Evolutionary conservation across 371 early-diverging fungal species (phyloP), one percentile per base, ranked within the genome.

Genomic region (Quaeritorhiza haematococci): DNA sequence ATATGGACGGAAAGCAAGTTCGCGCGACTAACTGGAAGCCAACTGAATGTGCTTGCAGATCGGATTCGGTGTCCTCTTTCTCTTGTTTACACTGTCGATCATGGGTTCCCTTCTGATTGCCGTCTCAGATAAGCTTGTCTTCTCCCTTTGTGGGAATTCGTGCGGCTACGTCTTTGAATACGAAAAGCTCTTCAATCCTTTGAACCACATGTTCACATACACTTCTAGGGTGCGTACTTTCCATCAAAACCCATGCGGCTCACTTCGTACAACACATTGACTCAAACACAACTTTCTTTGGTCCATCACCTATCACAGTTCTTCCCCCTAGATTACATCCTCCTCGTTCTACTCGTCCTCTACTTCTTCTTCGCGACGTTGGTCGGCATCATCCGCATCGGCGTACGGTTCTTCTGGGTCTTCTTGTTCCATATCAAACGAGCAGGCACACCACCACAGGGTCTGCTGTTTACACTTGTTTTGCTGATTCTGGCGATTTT

Each of bases 351-450:
- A 26, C 57, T 86, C 58, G 77, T 86, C 47, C 32, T 84, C 6
- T 84, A 84, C 63, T 73, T 84, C 57, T 80, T 86, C 63, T 61
- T 73, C 47, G 75, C 80, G 10, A 84, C 84, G 2, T 73, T 83
- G 59, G 69, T 72, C 15, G 86, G 84, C 13, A 62, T 86, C 29
- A 72, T 82, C 24, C 68, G 68, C 21, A 68, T 84, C 42, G 86
- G 86, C 2, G 72, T 86, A 15, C 75, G 86, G 1, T 78, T 86
- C 45, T 56, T 86, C 0, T 86, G 84, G 84, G 67, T 84, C 1
- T 62, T 64, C 19, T 60, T 84, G 44, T 85, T 74, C 69, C 64
- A 66, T 32, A 72, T 86, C 38, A 67, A 73, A 19, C 72, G 67
- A 43, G 73, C 66, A 8, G 74, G 78, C 3, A 83, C 84, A 13